A percentile compares a stretch with the other conserved stretches of the same genome.
Evolutionary conservation across 148 eudicot genomes (phyloP).

Genomic region (Spergularia bocconei): DNA sequence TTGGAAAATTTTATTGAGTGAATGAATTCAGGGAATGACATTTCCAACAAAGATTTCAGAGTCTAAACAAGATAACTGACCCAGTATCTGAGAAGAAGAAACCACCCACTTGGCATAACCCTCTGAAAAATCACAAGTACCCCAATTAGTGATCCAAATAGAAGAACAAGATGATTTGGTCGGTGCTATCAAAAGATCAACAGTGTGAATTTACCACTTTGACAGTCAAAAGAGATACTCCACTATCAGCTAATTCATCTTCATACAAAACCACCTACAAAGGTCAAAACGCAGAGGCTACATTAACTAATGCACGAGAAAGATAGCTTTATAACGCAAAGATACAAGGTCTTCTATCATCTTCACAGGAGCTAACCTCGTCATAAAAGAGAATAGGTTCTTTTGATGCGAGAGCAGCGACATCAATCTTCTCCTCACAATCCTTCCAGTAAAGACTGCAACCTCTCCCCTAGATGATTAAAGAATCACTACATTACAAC

Average conservation of each 20-base stretch:
- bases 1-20: no score
- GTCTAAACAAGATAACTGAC: constrained; percentile 42
- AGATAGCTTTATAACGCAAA: neutral
- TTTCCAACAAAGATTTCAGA: neutral
- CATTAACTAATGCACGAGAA: neutral
- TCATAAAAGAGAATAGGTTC: constrained; percentile 96
- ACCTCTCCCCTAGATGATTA: constrained; percentile 14
- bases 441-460: constrained; percentile 70
- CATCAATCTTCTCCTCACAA: constrained; percentile 67
- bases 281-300: constrained; percentile 17
- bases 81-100: constrained; percentile 92
- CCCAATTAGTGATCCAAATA: constrained; percentile 23
- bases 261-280: constrained; percentile 82
- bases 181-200: constrained; percentile 8
- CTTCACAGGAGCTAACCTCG: constrained; percentile 53
- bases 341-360: neutral
- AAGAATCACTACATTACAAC: constrained; percentile 5
- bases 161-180: neutral
- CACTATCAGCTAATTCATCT: constrained; percentile 91
- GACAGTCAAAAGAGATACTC: constrained; percentile 83
- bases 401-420: constrained; percentile 70
- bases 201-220: constrained; percentile 73
- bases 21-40: neutral
- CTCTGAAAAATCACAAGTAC: constrained; percentile 50
- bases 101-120: constrained; percentile 96